Base-by-base conservation (phyloP, 768 basidiomycete genomes). In the Boletus rubroflammeus region DNA sequence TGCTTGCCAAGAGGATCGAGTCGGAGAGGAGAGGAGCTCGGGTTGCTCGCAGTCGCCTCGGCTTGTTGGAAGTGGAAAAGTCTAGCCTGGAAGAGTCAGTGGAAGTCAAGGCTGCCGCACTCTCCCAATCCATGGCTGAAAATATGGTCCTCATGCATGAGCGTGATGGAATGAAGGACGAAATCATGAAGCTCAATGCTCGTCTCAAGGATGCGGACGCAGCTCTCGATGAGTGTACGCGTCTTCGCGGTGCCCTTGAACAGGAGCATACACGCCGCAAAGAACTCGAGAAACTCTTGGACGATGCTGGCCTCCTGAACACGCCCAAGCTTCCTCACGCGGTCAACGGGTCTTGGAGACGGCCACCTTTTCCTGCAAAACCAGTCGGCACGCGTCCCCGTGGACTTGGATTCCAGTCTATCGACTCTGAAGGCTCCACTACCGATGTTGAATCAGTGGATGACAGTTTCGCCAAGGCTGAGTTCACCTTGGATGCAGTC, bases 21-120 rank as follows among this genome's bases (percentile, higher is more conserved):
- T 76, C 73, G n/a, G 91, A 93, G 72, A 78, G 89, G 25, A 79
- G 85, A 50, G 92, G 94, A 53, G 86, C 85, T 2, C 92, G 88
- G 85, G 80, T 93, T 38, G 85, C 89, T n/a, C 79, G 88, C 14
- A 91, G 91, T 42, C 82, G 80, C 38, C 73, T 83, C 7, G 79
- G 83, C 8, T 61, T 88, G 51, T 58, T 89, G 41, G 84, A 90
- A 66, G 76, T 82, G 19, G 89, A 90, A 71, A 88, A 85, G 60
- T 68, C 67, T n/a, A 73, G 74, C 3, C 67, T 88, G 43, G 78
- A 79, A 61, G 81, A 78, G 65, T 73, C 73, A 39, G 59, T 83
- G 26, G 72, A 74, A 31, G 70, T 65, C 65, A 64, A 72, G 58
- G 55, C 53, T n/a, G 47, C 56, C 14, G 63, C 66, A 31, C 67